A percentile compares a stretch with the other conserved stretches of the same genome.
Evolutionary conservation across 2,329 filamentous ascomycete species (phyloP).

Genomic region (Rhinocladiella similis): DNA sequence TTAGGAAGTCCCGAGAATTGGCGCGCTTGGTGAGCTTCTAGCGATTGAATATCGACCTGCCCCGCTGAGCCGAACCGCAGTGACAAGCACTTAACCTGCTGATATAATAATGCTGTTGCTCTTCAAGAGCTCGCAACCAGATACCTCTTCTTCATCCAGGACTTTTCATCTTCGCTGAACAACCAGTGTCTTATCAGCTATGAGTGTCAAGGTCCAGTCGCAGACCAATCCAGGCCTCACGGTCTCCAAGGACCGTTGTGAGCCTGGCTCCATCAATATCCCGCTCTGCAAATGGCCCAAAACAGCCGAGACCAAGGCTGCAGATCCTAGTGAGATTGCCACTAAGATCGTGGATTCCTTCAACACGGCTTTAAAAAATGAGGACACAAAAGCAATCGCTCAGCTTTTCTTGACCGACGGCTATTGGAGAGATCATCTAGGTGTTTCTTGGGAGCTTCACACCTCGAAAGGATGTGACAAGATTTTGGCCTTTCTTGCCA

Average conservation of each 20-base stretch:
- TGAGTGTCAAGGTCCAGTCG: conserved; percentile 18
- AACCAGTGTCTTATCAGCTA: not conserved
- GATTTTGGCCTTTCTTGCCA: conserved; percentile 37
- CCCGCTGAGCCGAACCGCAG: not conserved
- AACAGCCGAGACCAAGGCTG: conserved; percentile 35
- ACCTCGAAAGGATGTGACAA: conserved; percentile 51
- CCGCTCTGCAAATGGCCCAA: conserved; percentile 45
- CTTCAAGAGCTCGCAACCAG: not conserved
- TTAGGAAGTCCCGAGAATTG: too few species aligned
- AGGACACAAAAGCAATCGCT: conserved; percentile 37
- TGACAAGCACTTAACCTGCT: not conserved
- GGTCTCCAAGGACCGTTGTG: conserved; percentile 45
- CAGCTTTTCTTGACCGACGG: conserved; percentile 52
- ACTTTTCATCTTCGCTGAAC: too few species aligned
- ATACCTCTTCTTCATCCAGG: not conserved
- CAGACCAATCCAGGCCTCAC: conserved; percentile 21
- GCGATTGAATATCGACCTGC: not conserved
- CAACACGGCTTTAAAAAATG: conserved; percentile 40
- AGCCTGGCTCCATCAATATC: conserved; percentile 58
- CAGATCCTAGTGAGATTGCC: conserved; percentile 42
- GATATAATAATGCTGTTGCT: not conserved
- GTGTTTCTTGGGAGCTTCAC: conserved; percentile 56
- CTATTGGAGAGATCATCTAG: conserved; percentile 62
- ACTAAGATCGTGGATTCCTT: conserved; percentile 38
- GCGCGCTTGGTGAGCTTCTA: not conserved